Conservation (phyloP, 345 rosid genomes). For the Acer yangbiense region DNA sequence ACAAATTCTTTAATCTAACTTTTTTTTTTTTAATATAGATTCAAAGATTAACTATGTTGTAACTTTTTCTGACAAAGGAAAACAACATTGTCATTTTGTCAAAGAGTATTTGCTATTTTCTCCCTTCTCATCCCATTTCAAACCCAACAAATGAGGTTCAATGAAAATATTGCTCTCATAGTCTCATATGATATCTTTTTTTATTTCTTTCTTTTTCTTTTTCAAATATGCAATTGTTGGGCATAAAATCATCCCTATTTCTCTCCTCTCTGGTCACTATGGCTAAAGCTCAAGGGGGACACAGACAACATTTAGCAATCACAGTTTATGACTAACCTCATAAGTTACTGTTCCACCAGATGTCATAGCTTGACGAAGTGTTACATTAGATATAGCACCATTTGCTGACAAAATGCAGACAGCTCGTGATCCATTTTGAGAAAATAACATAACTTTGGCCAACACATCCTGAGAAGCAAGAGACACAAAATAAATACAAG, state of each 20-base stretch:
- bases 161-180: neutral
- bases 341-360: slow-evolving; percentile 57
- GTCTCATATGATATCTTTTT: neutral
- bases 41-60: neutral
- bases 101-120: neutral
- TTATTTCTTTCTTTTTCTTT: neutral
- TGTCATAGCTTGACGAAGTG: slow-evolving; percentile 46
- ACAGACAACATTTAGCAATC: neutral
- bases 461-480: slow-evolving; percentile 37
- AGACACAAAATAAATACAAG: neutral
- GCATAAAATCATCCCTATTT: neutral
- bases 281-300: neutral
- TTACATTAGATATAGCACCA: slow-evolving; percentile 54
- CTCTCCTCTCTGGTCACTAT: neutral
- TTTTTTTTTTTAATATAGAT: neutral
- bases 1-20: neutral
- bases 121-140: neutral
- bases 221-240: neutral
- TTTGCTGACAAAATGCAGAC: slow-evolving; percentile 47
- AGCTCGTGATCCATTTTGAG: slow-evolving; percentile 44
- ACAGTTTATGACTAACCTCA: slow-evolving; percentile 37
- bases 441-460: slow-evolving; percentile 41
- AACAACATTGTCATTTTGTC: neutral
- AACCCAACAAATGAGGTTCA: neutral
- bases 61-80: neutral